Evolutionary conservation across 2,329 filamentous ascomycete species (phyloP), one percentile per base, ranked within the genome.

Genomic region (Aspergillus texensis): DNA sequence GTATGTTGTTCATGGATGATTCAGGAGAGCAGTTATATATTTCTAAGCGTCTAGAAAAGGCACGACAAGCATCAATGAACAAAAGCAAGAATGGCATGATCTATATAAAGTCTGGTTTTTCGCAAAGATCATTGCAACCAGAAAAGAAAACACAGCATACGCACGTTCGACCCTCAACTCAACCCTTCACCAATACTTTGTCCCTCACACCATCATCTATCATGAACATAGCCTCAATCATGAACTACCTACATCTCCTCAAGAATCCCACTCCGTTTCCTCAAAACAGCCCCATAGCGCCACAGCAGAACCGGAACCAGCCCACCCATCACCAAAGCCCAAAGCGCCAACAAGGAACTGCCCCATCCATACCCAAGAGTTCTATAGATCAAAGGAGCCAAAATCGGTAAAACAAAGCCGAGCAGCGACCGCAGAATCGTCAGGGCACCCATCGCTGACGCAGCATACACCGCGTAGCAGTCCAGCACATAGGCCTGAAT

Each of bases 401-500:
- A 9, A 9, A 41, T 41, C 6, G 39, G 39, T 19, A 41, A 10
- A 5, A 41, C 39, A 52, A 58, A 58, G 4, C 56, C 56, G 4
- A 28, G 10, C 56, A 48, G 12, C 16, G 41, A 48, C 8, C 43
- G 36, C 10, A 58, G n/a, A 19, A 58, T 43, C 6, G 28, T 50
- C 26, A 58, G 19, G 9, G 56, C 56, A 3, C 41, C 56, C 41
- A 58, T 50, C 10, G 56, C 56, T 1, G 28, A 36, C 11, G 56
- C 56, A 2, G 43, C 56, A 36, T 58, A 58, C 19, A 34, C 30
- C 19, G 56, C 9, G 1, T 58, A 58, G 26, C 16, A 32, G 12
- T 58, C 56, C 16, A 48, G 16, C 2, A 50, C 43, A 41, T 58
- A 48, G 12, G 41, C 56, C n/a, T 58, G 56, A 6, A 58, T 50